Evolutionary conservation across 495 filamentous ascomycete species (phyloP).

Genomic region (Podospora anserina): DNA sequence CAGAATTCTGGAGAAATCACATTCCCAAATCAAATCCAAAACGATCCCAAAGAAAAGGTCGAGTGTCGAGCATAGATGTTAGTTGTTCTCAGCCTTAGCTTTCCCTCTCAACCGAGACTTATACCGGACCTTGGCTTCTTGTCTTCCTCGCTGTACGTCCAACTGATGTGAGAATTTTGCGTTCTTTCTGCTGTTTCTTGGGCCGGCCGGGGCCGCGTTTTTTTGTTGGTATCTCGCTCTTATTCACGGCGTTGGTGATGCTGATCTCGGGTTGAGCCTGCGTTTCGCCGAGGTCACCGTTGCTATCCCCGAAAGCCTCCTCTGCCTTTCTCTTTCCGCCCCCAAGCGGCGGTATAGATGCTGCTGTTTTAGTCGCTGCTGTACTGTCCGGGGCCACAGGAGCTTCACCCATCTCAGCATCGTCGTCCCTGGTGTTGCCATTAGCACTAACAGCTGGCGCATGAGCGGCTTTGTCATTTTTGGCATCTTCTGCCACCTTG

Average conservation of each 20-base stretch:
- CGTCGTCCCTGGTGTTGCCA: slow-evolving; percentile 15
- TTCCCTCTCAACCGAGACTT: slow-evolving; percentile 11
- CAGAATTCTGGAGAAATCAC: too few relatives aligned
- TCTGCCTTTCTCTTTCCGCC: slow-evolving; percentile 20
- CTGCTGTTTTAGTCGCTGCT: background rate
- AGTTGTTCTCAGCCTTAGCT: slow-evolving; percentile 8
- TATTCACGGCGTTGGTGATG: slow-evolving; percentile 15
- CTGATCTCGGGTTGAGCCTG: slow-evolving; percentile 34
- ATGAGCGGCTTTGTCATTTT: slow-evolving; percentile 9
- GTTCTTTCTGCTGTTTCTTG: slow-evolving; percentile 41
- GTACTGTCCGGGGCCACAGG: slow-evolving; percentile 16
- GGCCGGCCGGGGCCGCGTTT: slow-evolving; percentile 37
- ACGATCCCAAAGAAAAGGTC: too few relatives aligned
- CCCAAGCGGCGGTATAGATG: background rate
- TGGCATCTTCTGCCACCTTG: slow-evolving; percentile 9
- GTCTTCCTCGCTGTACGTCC: slow-evolving; percentile 44
- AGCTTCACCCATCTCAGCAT: slow-evolving; percentile 22
- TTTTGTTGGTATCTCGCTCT: slow-evolving; percentile 11
- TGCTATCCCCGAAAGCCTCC: slow-evolving; percentile 21
- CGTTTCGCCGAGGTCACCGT: slow-evolving; percentile 27
- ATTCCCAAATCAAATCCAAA: too few relatives aligned
- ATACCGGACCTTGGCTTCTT: slow-evolving; percentile 43
- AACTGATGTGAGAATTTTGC: slow-evolving; percentile 31
- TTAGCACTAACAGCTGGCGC: slow-evolving; percentile 8
- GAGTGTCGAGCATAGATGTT: slow-evolving; percentile 5